Base-by-base conservation (phyloP, 164 flowering plant species). In the Akebia trifoliata region DNA sequence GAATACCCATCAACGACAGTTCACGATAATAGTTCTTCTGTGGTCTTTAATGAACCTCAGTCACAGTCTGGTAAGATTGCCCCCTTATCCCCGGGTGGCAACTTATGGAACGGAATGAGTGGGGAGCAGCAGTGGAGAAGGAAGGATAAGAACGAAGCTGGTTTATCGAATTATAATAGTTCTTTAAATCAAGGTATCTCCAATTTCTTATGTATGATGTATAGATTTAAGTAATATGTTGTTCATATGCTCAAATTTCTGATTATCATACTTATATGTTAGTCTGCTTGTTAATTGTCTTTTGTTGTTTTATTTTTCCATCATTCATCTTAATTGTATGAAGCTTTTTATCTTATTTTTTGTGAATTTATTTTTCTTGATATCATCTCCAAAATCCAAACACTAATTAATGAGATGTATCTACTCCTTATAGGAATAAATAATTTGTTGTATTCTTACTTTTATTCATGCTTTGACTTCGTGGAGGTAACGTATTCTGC, bases 91-190 rank as follows among this genome's bases (percentile, higher is more conserved):
- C 4, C 55, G 26, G 60, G 45, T 55, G 69, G 52, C 52, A 67
- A 55, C 14, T 47, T 29, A 66, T 70, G 74, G 73, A 67, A 65
- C 47, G 72, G 74, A 6, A 28, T 24, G 8, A 9, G 48, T 22
- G 75, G 67, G 42, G 40, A 55, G 52, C 67, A 71, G 44, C 69
- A 58, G 14, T 63, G 54, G 17, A 54, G 69, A 37, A 22, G 31
- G 57, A 34, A 30, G 2, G 59, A 58, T 3, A 53, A 37, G 44
- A 50, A 3, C 14, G 34, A 30, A 2, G 18, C 26, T 12, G 48
- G 46, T 38, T 39, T 48, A 30, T 38, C 26, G 34, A 38, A 20
- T 37, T 10, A 15, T 38, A 49, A 37, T 6, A 49, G 31, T 66
- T 34, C 36, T 4, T 54, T 26, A 9, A 49, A 59, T 11, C 60